phyloP scores from a whole-genome alignment of 768 basidiomycete genomes.

The Sutorius australiensis region DNA sequence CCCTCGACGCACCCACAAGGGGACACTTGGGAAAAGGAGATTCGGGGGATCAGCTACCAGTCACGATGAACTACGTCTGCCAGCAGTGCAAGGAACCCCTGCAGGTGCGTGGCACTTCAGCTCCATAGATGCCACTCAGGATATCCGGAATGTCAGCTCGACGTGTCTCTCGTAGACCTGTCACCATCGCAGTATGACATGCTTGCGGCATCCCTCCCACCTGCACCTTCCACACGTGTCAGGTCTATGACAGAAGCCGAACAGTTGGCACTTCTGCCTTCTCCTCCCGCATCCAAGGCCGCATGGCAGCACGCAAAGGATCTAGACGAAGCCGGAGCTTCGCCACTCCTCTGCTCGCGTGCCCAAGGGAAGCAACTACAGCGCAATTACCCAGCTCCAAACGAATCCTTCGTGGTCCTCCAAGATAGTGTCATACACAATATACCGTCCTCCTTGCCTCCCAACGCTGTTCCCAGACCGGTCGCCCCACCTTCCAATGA shows the following conservation, averaged over 20 bases:
- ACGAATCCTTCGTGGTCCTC: conserved; percentile 88
- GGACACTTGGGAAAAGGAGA: background rate
- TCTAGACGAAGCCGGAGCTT: conserved; percentile 29
- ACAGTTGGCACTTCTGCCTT: conserved; percentile 45
- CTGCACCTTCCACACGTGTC: conserved; percentile 42
- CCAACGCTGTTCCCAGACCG: conserved; percentile 44
- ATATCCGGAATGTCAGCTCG: conserved; percentile 47
- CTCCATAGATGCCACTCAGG: conserved; percentile 12
- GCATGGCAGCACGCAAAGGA: conserved; percentile 61
- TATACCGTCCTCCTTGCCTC: conserved; percentile 55
- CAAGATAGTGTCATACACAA: conserved; percentile 77
- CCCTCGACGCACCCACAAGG: background rate
- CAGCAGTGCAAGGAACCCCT: conserved; percentile 92
- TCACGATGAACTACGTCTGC: conserved; percentile 53
- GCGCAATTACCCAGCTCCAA: conserved; percentile 53
- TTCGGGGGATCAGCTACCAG: too few species aligned
- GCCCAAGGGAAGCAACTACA: conserved; percentile 60
- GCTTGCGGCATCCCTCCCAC: conserved; percentile 67
- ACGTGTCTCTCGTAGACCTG: conserved; percentile 86
- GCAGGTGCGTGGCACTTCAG: conserved; percentile 46
- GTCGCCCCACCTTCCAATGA: conserved; percentile 35
- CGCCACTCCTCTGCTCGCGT: conserved; percentile 47
- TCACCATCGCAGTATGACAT: conserved; percentile 86
- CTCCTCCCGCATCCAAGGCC: conserved; percentile 50
- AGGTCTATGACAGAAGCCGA: conserved; percentile 39